Conservation (phyloP, 1,284 basidiomycete genomes). For the Tilletia walkeri region DNA sequence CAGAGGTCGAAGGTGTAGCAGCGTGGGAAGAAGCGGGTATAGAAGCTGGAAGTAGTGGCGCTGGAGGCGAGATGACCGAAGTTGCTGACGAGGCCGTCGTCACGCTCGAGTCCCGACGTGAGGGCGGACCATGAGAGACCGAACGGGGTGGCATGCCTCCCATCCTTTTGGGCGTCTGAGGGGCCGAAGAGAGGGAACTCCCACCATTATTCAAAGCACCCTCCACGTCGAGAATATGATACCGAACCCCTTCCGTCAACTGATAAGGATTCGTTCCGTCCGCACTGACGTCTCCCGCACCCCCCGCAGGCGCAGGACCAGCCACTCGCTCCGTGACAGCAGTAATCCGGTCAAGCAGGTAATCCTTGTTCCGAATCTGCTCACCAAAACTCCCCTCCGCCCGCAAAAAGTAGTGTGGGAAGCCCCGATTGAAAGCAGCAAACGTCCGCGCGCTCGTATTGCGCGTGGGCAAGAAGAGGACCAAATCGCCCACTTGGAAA, state of each 20-base stretch:
- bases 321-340: constrained; percentile 76
- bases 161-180: constrained; percentile 64
- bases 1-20: background rate
- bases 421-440: constrained; percentile 64
- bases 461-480: constrained; percentile 89
- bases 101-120: constrained; percentile 9
- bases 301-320: constrained; percentile 11
- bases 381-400: constrained; percentile 74
- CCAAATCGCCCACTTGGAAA: constrained; percentile 66
- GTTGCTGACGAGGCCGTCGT: constrained; percentile 5
- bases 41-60: background rate
- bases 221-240: constrained; percentile 88
- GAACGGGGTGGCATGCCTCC: background rate
- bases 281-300: constrained; percentile 8
- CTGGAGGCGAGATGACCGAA: background rate
- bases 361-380: constrained; percentile 67
- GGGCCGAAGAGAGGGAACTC: background rate
- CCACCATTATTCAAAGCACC: constrained; percentile 56
- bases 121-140: constrained; percentile 10
- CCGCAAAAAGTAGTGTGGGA: constrained; percentile 94
- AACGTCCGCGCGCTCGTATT: constrained; percentile 62
- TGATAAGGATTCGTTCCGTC: constrained; percentile 57
- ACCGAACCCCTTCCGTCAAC: constrained; percentile 83
- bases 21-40: background rate
- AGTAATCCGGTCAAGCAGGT: constrained; percentile 88